A percentile compares a stretch with the other conserved stretches of the same genome.
Conservation (phyloP, 306 rosid species). For the Prunus salicina region DNA sequence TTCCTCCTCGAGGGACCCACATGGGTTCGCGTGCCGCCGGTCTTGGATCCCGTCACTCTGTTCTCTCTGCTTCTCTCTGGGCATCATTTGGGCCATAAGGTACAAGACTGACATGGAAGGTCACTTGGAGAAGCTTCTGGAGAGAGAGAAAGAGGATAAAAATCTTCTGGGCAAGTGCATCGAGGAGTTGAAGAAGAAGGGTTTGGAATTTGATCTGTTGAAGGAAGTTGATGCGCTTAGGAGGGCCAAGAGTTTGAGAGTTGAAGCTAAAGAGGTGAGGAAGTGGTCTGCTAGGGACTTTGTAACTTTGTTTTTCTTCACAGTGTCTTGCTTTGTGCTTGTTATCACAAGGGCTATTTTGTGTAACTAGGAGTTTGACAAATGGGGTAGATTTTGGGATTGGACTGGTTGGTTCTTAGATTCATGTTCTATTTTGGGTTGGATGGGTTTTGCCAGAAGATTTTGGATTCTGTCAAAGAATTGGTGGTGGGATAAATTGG, state of each 20-base stretch:
- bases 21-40: slow-evolving; percentile 42
- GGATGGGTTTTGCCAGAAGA: background rate
- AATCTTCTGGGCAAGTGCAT: slow-evolving; percentile 64
- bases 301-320: slow-evolving; percentile 63
- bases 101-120: slow-evolving; percentile 83
- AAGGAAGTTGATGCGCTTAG: slow-evolving; percentile 94
- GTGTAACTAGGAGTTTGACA: slow-evolving; percentile 38
- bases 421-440: background rate
- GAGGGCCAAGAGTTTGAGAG: slow-evolving; percentile 81
- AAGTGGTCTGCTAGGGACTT: slow-evolving; percentile 91
- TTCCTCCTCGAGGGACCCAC: slow-evolving; percentile 25
- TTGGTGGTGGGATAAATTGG: slow-evolving; percentile 4
- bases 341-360: slow-evolving; percentile 65
- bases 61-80: slow-evolving; percentile 71
- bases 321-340: slow-evolving; percentile 66
- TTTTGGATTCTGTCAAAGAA: slow-evolving; percentile 1
- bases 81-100: slow-evolving; percentile 74
- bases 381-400: background rate
- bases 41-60: slow-evolving; percentile 86
- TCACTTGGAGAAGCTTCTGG: slow-evolving; percentile 72
- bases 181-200: slow-evolving; percentile 84
- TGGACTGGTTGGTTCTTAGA: background rate
- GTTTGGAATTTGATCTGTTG: slow-evolving; percentile 81
- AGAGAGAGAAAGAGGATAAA: slow-evolving; percentile 80
- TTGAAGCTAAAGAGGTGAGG: slow-evolving; percentile 56